These are phyloP conservation scores for Penicillium crystallinum DNA, from an alignment of 495 filamentous ascomycete genomes.

Conservation along the genomic window DNA sequence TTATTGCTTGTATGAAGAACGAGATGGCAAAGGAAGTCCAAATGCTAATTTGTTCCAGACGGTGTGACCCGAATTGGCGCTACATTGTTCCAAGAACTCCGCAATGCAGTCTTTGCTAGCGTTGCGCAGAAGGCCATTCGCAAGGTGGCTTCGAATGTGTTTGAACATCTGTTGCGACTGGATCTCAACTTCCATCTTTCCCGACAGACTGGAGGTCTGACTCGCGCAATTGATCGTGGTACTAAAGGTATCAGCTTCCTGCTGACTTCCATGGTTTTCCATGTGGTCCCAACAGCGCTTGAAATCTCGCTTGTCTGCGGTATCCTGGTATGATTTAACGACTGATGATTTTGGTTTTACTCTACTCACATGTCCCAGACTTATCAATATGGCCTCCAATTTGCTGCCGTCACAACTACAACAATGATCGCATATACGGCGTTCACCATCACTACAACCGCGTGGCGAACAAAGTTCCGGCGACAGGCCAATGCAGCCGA, in stretches of 20 bases:
- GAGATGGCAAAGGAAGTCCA: not conserved
- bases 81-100: constrained; percentile 80
- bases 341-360: not conserved
- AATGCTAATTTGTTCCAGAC: constrained; percentile 45
- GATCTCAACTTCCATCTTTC: constrained; percentile 92
- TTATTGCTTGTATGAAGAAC: constrained; percentile 64
- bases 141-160: constrained; percentile 83
- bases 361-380: constrained; percentile 50
- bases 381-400: constrained; percentile 88
- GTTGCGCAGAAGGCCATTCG: constrained; percentile 97
- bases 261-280: constrained; percentile 96
- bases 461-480: constrained; percentile 95
- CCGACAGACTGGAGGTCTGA: constrained; percentile 91
- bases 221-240: constrained; percentile 89
- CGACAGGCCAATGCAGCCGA: constrained; percentile 93
- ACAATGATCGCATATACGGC: constrained; percentile 93
- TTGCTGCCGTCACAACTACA: constrained; percentile 81
- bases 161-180: constrained; percentile 79
- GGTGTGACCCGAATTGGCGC: constrained; percentile 83
- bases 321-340: constrained; percentile 52
- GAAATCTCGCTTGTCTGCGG: constrained; percentile 96
- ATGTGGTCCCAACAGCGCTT: constrained; percentile 87
- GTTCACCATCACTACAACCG: constrained; percentile 92
- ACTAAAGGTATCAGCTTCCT: constrained; percentile 98
- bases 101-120: constrained; percentile 94